Evolutionary conservation across 2,329 filamentous ascomycete genomes (phyloP).

Genomic region (Aspergillus brunneoviolaceus): DNA sequence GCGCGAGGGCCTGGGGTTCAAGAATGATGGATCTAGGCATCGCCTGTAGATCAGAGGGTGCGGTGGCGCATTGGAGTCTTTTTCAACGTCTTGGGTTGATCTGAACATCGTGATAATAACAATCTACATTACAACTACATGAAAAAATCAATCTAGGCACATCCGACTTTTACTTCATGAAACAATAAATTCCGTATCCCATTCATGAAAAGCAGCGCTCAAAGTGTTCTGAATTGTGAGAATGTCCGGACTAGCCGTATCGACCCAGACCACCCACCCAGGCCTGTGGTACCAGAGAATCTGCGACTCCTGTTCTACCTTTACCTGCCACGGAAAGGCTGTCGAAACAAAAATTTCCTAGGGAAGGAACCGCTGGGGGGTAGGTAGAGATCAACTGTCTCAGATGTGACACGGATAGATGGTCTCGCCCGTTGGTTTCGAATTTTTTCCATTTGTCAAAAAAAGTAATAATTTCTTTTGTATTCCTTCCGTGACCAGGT

Average conservation of each 20-base stretch:
- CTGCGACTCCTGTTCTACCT: neutral
- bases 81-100: neutral
- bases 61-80: conserved; percentile 1
- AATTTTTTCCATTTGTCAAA: conserved; percentile 19
- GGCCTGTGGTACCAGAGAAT: neutral
- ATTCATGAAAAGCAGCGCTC: conserved; percentile 20
- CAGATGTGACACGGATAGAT: neutral
- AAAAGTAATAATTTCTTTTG: conserved; percentile 23
- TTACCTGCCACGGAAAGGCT: neutral
- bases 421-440: conserved; percentile 10
- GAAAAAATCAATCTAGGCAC: neutral
- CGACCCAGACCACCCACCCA: conserved; percentile 1
- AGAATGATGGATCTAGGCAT: neutral
- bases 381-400: conserved; percentile 6
- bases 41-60: conserved; percentile 1
- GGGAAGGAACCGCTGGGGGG: neutral
- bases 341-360: neutral
- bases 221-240: conserved; percentile 16
- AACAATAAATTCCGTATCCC: conserved; percentile 17
- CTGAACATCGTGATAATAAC: too few relatives aligned
- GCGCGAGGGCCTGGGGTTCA: neutral
- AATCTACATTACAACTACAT: neutral
- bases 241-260: conserved; percentile 8
- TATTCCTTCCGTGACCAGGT: conserved; percentile 32
- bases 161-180: conserved; percentile 1